A percentile compares a stretch with the other conserved stretches of the same genome.
Conservation (phyloP, 495 filamentous ascomycete genomes). For the Talaromyces liani region DNA sequence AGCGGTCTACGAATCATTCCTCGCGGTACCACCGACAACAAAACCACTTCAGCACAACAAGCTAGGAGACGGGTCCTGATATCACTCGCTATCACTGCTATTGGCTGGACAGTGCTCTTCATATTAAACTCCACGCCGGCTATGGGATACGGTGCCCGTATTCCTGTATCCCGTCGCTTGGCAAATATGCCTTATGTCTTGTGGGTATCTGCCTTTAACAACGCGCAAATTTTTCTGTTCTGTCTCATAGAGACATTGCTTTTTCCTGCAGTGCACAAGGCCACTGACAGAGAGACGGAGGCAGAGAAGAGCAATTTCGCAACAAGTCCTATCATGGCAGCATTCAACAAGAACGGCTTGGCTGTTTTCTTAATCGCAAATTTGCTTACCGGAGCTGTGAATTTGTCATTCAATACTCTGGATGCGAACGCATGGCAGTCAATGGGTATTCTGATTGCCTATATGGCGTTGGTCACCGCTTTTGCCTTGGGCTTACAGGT, state of each 20-base stretch:
- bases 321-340: conserved; percentile 69
- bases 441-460: conserved; percentile 68
- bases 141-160: conserved; percentile 53
- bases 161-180: conserved; percentile 76
- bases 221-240: conserved; percentile 66
- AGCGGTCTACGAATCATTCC: conserved; percentile 73
- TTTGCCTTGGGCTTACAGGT: conserved; percentile 65
- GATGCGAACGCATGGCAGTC: conserved; percentile 52
- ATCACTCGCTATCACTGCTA: conserved; percentile 50
- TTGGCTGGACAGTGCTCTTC: conserved; percentile 62
- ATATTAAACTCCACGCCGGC: conserved; percentile 55
- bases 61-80: conserved; percentile 48
- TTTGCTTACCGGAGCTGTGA: conserved; percentile 79
- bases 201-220: conserved; percentile 88
- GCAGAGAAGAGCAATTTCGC: conserved; percentile 56
- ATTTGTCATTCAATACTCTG: conserved; percentile 76
- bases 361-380: conserved; percentile 85
- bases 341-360: conserved; percentile 85
- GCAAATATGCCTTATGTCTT: conserved; percentile 92
- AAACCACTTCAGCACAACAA: conserved; percentile 21
- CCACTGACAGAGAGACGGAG: conserved; percentile 32
- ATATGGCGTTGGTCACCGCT: conserved; percentile 57
- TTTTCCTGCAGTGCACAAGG: conserved; percentile 64
- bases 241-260: conserved; percentile 66
- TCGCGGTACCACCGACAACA: conserved; percentile 30